phyloP scores from a whole-genome alignment of 23 red algal species.

The Agarophyton chilense region DNA sequence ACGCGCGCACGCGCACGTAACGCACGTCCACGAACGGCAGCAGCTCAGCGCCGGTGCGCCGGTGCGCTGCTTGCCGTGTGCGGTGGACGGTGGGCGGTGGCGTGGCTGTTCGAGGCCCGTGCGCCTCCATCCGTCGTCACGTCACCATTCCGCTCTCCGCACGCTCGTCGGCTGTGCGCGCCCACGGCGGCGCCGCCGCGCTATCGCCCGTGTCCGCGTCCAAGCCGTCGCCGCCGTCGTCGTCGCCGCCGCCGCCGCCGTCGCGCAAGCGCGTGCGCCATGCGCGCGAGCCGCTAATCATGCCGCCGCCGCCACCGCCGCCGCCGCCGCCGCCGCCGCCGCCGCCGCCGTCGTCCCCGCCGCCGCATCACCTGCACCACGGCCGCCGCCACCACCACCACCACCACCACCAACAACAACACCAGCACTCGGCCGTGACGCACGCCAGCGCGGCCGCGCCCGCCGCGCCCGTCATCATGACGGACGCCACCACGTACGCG shows the following conservation, averaged over 20 bases:
- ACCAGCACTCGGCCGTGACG: background rate
- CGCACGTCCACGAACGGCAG: too few species aligned
- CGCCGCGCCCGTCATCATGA: constrained; percentile 16
- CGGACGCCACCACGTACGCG: constrained; percentile 2
- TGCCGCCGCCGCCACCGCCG: background rate
- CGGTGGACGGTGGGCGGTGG: too few species aligned
- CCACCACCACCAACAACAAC: too few species aligned
- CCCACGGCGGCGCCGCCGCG: background rate
- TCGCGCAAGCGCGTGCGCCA: background rate
- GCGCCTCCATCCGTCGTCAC: too few species aligned
- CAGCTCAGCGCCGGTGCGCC: too few species aligned
- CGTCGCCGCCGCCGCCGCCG: background rate
- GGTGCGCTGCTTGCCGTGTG: background rate
- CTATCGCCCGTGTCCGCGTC: constrained; percentile 34
- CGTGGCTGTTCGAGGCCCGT: background rate
- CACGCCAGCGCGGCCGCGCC: constrained; percentile 11
- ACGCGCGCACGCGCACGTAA: too few species aligned
- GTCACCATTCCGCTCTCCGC: constrained; percentile 29
- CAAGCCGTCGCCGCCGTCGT: background rate
- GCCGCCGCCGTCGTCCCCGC: too few species aligned
- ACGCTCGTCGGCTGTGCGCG: background rate
- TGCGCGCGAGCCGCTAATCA: background rate
- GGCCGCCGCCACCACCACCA: too few species aligned
- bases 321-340: background rate
- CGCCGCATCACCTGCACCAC: too few species aligned